Evolutionary conservation across 2,329 filamentous ascomycete genomes (phyloP).

Genomic region (Aureobasidium musti): DNA sequence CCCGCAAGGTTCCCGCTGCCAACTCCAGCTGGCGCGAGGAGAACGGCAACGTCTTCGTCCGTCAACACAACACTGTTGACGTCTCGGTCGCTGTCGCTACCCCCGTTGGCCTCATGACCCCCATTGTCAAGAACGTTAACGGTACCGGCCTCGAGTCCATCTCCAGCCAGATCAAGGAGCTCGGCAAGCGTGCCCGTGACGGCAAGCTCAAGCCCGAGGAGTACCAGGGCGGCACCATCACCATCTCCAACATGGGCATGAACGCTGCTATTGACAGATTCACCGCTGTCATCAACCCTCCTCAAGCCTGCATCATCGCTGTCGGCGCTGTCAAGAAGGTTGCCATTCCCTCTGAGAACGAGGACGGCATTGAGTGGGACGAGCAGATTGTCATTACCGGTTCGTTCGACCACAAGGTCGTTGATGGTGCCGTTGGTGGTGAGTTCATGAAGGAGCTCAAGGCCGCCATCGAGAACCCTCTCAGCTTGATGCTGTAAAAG

Average conservation of each 20-base stretch:
- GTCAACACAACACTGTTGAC: slow-evolving; percentile 89
- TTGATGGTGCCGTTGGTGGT: slow-evolving; percentile 92
- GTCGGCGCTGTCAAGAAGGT: slow-evolving; percentile 97
- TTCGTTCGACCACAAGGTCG: slow-evolving; percentile 98
- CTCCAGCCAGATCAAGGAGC: slow-evolving; percentile 87
- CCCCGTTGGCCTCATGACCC: slow-evolving; percentile 91
- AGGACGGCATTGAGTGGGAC: slow-evolving; percentile 91
- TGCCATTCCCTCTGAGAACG: slow-evolving; percentile 78
- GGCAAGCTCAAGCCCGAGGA: slow-evolving; percentile 99
- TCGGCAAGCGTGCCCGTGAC: slow-evolving; percentile 92
- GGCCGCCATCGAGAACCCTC: slow-evolving; percentile 95
- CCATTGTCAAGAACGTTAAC: slow-evolving; percentile 89
- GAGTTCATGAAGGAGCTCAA: slow-evolving; percentile 98
- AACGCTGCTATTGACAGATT: slow-evolving; percentile 95
- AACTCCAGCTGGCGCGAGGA: slow-evolving; percentile 91
- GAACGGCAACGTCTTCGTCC: slow-evolving; percentile 75
- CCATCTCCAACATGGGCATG: slow-evolving; percentile 99
- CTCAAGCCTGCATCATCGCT: slow-evolving; percentile 91
- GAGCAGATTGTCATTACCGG: slow-evolving; percentile 94
- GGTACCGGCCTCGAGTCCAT: slow-evolving; percentile 84
- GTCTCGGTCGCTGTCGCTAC: slow-evolving; percentile 96
- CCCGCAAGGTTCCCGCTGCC: slow-evolving; percentile 89
- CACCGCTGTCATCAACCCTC: slow-evolving; percentile 98
- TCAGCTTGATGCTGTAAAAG: slow-evolving; percentile 82
- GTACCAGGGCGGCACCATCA: slow-evolving; percentile 98